Evolutionary conservation across 495 filamentous ascomycete species (phyloP).

Genomic region (Mytilinidion resinicola): DNA sequence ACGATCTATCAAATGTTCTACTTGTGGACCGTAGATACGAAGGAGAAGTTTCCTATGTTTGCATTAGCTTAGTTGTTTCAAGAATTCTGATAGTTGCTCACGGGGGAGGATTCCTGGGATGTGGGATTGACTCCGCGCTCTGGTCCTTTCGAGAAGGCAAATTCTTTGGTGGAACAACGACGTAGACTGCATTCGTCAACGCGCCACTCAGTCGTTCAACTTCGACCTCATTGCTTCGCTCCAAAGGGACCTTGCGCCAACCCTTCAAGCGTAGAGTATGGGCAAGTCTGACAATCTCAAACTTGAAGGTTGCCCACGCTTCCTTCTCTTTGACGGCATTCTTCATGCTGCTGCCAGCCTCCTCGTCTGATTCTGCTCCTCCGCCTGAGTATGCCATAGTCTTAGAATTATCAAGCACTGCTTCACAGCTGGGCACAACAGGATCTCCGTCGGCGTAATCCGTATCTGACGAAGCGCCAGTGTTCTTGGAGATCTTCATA

Average conservation of each 20-base stretch:
- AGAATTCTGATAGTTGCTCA: slow-evolving; percentile 21
- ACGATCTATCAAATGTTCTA: slow-evolving; percentile 90
- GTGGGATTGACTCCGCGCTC: slow-evolving; percentile 33
- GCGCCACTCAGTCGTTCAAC: slow-evolving; percentile 87
- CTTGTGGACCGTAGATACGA: slow-evolving; percentile 91
- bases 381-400: slow-evolving; percentile 69
- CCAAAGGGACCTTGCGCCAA: slow-evolving; percentile 79
- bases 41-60: slow-evolving; percentile 67
- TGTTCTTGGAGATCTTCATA: slow-evolving; percentile 31
- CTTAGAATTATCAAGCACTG: slow-evolving; percentile 77
- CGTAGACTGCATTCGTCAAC: slow-evolving; percentile 92
- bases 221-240: slow-evolving; percentile 61
- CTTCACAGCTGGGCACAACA: slow-evolving; percentile 71
- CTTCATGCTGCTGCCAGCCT: slow-evolving; percentile 38
- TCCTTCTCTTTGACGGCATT: slow-evolving; percentile 54
- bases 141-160: slow-evolving; percentile 39
- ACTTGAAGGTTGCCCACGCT: slow-evolving; percentile 76
- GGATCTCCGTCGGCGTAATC: slow-evolving; percentile 64
- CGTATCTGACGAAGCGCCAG: slow-evolving; percentile 62
- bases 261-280: slow-evolving; percentile 86
- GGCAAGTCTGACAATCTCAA: slow-evolving; percentile 77
- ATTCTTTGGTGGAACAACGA: slow-evolving; percentile 71
- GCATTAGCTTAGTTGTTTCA: slow-evolving; percentile 9
- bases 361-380: slow-evolving; percentile 40
- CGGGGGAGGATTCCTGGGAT: slow-evolving; percentile 48